A percentile compares a stretch with the other conserved stretches of the same genome.
phyloP scores from a whole-genome alignment of 1,284 basidiomycete species.

The Sparassis latifolia region DNA sequence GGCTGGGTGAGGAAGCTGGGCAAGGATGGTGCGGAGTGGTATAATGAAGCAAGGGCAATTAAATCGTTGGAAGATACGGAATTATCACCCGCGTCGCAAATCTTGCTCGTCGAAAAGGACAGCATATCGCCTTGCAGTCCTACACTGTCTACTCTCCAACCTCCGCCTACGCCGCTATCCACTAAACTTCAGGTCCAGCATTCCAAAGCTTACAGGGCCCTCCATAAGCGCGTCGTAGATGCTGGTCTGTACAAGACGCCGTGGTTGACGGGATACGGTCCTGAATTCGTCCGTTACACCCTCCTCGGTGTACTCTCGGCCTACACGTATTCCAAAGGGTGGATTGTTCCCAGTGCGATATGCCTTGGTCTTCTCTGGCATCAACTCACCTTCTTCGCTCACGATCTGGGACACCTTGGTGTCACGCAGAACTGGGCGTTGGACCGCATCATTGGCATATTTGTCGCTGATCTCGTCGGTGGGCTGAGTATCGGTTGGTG shows the following conservation, averaged over 20 bases:
- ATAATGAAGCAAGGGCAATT: slow-evolving; percentile 51
- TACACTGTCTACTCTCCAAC: slow-evolving; percentile 43
- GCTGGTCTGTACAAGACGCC: slow-evolving; percentile 85
- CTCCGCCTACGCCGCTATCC: slow-evolving; percentile 49
- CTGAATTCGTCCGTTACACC: slow-evolving; percentile 76
- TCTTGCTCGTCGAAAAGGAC: slow-evolving; percentile 51
- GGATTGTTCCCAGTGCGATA: slow-evolving; percentile 67
- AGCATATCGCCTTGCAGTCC: slow-evolving; percentile 30
- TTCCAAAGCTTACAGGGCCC: slow-evolving; percentile 72
- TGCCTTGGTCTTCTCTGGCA: slow-evolving; percentile 91
- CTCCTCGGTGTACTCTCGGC: slow-evolving; percentile 56
- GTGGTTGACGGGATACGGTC: slow-evolving; percentile 85
- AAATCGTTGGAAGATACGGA: slow-evolving; percentile 30
- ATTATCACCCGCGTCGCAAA: slow-evolving; percentile 42
- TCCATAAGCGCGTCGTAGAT: slow-evolving; percentile 71
- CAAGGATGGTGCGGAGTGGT: slow-evolving; percentile 46
- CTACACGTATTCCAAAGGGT: slow-evolving; percentile 57
- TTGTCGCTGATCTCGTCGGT: slow-evolving; percentile 85
- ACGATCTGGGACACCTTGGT: slow-evolving; percentile 94
- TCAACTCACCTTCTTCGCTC: slow-evolving; percentile 88
- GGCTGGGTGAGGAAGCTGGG: slow-evolving; percentile 64
- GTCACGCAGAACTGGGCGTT: slow-evolving; percentile 84
- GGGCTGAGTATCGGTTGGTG: slow-evolving; percentile 97
- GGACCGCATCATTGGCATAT: slow-evolving; percentile 78
- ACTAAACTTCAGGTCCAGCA: slow-evolving; percentile 63